These are phyloP conservation scores for Suhomyces bolitotheri DNA, from an alignment of 1,139 yeast genomes.

Conservation along the genomic window DNA sequence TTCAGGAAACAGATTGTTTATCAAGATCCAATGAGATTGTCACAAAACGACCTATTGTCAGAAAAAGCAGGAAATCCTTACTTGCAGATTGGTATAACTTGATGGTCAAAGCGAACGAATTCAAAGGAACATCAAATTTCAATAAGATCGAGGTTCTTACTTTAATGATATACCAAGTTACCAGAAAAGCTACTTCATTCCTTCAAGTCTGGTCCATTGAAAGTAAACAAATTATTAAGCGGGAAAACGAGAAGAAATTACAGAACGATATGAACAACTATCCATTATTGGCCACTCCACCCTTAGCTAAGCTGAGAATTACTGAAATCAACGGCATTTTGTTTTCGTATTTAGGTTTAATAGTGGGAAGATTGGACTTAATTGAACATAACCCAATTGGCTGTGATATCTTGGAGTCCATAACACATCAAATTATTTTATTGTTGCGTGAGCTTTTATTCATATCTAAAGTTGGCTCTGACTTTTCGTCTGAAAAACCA, in stretches of 20 bases:
- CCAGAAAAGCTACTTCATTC: slow-evolving; percentile 70
- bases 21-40: slow-evolving; percentile 83
- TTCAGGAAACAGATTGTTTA: slow-evolving; percentile 79
- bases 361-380: slow-evolving; percentile 71
- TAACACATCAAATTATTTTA: slow-evolving; percentile 68
- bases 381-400: slow-evolving; percentile 73
- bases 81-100: slow-evolving; percentile 90
- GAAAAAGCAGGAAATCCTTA: slow-evolving; percentile 74
- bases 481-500: slow-evolving; percentile 42
- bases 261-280: slow-evolving; percentile 44
- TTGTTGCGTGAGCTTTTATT: slow-evolving; percentile 63
- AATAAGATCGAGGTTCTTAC: slow-evolving; percentile 71
- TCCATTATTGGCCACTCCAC: slow-evolving; percentile 54
- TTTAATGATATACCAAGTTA: slow-evolving; percentile 69
- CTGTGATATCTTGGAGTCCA: slow-evolving; percentile 62
- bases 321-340: slow-evolving; percentile 74
- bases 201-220: slow-evolving; percentile 75
- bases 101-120: slow-evolving; percentile 84
- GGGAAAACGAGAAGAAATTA: slow-evolving; percentile 37
- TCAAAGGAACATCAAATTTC: slow-evolving; percentile 67
- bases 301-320: slow-evolving; percentile 68
- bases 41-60: slow-evolving; percentile 63
- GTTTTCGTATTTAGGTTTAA: slow-evolving; percentile 67
- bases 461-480: slow-evolving; percentile 58
- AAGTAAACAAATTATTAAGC: slow-evolving; percentile 41